phyloP scores from a whole-genome alignment of 129 eudicot species.

The Flaveria robusta region DNA sequence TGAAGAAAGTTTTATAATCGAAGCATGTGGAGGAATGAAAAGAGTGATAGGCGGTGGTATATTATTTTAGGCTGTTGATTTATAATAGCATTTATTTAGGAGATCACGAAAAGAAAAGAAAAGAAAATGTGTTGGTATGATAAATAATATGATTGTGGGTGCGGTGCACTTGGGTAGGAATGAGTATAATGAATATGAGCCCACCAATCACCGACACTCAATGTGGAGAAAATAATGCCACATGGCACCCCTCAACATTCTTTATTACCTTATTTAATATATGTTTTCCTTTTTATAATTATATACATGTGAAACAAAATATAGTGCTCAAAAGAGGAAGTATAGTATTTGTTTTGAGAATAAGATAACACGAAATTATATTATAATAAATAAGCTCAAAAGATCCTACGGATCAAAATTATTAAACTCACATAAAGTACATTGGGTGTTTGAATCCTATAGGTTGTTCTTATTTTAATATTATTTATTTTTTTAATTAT shows the following conservation, averaged over 20 bases:
- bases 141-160: neutral
- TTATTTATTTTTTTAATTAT: too few species aligned
- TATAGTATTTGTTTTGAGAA: too few species aligned
- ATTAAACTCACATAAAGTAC: too few species aligned
- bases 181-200: constrained; percentile 22
- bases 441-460: too few species aligned
- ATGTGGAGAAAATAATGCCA: constrained; percentile 22
- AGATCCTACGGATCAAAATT: too few species aligned
- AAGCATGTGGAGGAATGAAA: neutral
- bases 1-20: neutral
- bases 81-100: neutral
- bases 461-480: too few species aligned
- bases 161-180: constrained; percentile 11
- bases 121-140: neutral
- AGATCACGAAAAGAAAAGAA: neutral
- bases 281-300: neutral
- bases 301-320: too few species aligned
- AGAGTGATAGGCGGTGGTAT: neutral
- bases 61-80: neutral
- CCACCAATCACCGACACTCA: constrained; percentile 34
- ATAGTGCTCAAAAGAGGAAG: too few species aligned
- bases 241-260: constrained; percentile 19
- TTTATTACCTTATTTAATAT: neutral
- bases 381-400: too few species aligned
- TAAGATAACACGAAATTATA: too few species aligned